Evolutionary conservation across 192 early-diverging fungal genomes (phyloP).

Genomic region (Rhizophagus clarus): DNA sequence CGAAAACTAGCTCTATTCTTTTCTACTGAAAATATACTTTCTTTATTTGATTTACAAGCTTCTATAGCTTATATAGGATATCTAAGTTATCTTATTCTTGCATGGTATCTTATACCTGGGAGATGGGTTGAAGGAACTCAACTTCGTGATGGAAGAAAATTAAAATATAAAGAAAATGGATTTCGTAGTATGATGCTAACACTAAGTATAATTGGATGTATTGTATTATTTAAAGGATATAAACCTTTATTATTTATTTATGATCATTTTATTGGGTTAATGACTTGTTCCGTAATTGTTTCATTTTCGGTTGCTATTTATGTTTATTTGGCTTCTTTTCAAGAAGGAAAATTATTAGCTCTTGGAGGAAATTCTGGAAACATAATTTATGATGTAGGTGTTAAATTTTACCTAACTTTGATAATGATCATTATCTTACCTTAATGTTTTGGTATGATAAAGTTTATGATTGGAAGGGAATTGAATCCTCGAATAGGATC

Average conservation of each 20-base stretch:
- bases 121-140: conserved; percentile 60
- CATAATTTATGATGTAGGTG: conserved; percentile 76
- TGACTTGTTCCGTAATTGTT: conserved; percentile 68
- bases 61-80: conserved; percentile 66
- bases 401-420: background rate
- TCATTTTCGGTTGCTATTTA: conserved; percentile 63
- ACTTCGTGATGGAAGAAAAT: conserved; percentile 69
- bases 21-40: conserved; percentile 33
- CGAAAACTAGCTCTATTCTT: conserved; percentile 33
- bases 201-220: conserved; percentile 41
- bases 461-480: conserved; percentile 95
- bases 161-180: conserved; percentile 87
- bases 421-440: background rate
- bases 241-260: conserved; percentile 78
- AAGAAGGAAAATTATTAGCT: conserved; percentile 66
- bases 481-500: conserved; percentile 86
- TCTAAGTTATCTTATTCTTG: conserved; percentile 67
- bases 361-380: conserved; percentile 92
- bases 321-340: conserved; percentile 79
- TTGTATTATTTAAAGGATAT: conserved; percentile 52
- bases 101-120: conserved; percentile 74
- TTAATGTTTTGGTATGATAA: conserved; percentile 48
- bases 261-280: conserved; percentile 76
- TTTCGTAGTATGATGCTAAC: conserved; percentile 64
- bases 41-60: conserved; percentile 48